Percentiles rank a stretch among this genome's conserved stretches.
These are phyloP conservation scores for Alternaria angustiovoidea DNA, from an alignment of 2,329 filamentous ascomycete genomes.

Conservation along the genomic window DNA sequence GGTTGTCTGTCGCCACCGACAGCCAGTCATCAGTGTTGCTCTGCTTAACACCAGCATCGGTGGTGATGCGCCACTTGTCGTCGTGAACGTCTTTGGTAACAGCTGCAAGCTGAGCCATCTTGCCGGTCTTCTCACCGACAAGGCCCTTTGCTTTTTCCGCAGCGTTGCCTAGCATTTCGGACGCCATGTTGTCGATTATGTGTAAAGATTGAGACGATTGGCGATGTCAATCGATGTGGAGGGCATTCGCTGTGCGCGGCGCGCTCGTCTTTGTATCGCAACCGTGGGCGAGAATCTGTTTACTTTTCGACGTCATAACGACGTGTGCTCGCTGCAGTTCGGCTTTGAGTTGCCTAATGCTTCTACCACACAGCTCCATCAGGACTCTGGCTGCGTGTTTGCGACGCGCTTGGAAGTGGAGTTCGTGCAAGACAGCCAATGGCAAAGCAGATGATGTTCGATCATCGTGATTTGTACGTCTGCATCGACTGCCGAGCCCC, in stretches of 20 bases:
- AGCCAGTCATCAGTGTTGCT: slow-evolving; percentile 81
- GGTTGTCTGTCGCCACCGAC: slow-evolving; percentile 66
- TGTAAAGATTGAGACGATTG: slow-evolving; percentile 11
- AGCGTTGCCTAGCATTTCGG: slow-evolving; percentile 38
- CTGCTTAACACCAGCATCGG: slow-evolving; percentile 79
- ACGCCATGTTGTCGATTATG: slow-evolving; percentile 36
- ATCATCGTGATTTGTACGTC: slow-evolving; percentile 19
- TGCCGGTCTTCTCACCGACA: slow-evolving; percentile 54
- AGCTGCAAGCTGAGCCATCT: slow-evolving; percentile 67
- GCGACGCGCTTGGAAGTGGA: slow-evolving; percentile 18
- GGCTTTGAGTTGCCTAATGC: slow-evolving; percentile 16
- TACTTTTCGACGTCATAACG: slow-evolving; percentile 29
- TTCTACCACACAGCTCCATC: slow-evolving; percentile 20
- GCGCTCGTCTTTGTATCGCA: slow-evolving; percentile 17
- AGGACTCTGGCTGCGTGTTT: slow-evolving; percentile 19
- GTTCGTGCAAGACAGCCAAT: slow-evolving; percentile 21
- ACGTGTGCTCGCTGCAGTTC: slow-evolving; percentile 26
- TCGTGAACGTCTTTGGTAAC: slow-evolving; percentile 67
- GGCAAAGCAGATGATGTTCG: slow-evolving; percentile 14
- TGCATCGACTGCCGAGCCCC: slow-evolving; percentile 27
- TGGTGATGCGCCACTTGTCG: slow-evolving; percentile 69
- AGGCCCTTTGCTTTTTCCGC: slow-evolving; percentile 47
- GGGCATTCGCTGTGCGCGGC: not conserved
- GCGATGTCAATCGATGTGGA: slow-evolving; percentile 10
- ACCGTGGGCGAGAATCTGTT: slow-evolving; percentile 14